Conservation (phyloP, 108 stramenopile species). For the Skeletonema menzelii region DNA sequence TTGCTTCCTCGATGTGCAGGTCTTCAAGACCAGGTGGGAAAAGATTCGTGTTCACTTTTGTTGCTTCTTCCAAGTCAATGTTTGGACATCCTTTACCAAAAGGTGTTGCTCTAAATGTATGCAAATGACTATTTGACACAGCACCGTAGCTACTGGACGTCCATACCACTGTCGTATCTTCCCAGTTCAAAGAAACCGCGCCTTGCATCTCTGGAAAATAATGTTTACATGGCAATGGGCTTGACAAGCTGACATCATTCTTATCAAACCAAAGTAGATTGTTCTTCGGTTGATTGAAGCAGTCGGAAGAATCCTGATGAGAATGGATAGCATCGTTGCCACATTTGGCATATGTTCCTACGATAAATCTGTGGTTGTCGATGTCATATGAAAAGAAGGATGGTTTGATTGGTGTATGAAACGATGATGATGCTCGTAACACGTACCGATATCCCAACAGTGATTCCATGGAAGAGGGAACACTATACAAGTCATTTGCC, state of each 20-base stretch:
- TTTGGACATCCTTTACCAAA: constrained; percentile 3
- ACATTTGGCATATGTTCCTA: constrained; percentile 27
- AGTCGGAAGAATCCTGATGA: constrained; percentile 17
- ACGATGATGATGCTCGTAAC: constrained; percentile 18
- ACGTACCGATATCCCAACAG: constrained; percentile 23
- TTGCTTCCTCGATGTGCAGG: constrained; percentile 20
- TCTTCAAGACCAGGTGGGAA: constrained; percentile 37
- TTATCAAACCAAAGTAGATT: constrained; percentile 18
- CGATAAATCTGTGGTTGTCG: constrained; percentile 14
- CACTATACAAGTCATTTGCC: constrained; percentile 5
- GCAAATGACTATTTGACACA: constrained; percentile 23
- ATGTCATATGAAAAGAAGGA: constrained; percentile 25
- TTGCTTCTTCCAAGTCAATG: background rate
- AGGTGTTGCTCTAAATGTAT: constrained; percentile 2
- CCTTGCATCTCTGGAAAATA: constrained; percentile 42
- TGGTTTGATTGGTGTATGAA: constrained; percentile 18
- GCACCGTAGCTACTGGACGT: constrained; percentile 27
- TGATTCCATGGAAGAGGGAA: background rate
- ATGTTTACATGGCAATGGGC: constrained; percentile 3
- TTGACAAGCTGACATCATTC: background rate
- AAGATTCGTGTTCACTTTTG: constrained; percentile 5
- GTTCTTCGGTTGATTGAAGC: constrained; percentile 8
- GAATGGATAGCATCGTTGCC: background rate
- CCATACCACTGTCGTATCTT: background rate
- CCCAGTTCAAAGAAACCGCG: constrained; percentile 10